These are phyloP conservation scores for Russula griseocarnosa DNA, from an alignment of 768 basidiomycete genomes.

Conservation along the genomic window DNA sequence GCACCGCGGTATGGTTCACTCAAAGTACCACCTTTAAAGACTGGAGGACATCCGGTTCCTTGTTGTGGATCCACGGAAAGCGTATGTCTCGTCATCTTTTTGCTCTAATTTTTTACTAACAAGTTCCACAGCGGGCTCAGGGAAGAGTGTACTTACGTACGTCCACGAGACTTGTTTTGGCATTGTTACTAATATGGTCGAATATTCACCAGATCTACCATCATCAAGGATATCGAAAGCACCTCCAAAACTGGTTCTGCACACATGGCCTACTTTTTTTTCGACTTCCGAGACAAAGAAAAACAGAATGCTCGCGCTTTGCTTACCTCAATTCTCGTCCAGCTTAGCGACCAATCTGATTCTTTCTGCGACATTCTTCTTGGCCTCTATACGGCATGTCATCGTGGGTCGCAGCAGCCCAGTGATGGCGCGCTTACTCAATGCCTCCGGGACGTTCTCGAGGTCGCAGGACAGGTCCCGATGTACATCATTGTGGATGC, in stretches of 20 bases:
- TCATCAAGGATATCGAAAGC: background rate
- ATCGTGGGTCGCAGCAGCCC: background rate
- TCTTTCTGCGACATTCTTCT: background rate
- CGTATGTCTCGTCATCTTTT: background rate
- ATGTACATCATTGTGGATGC: background rate
- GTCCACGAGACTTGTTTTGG: background rate
- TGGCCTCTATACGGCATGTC: background rate
- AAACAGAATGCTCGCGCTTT: conserved; percentile 30
- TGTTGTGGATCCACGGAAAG: conserved; percentile 3
- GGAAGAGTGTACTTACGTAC: conserved; percentile 1
- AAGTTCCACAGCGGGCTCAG: background rate
- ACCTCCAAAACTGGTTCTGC: background rate
- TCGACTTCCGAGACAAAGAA: conserved; percentile 1
- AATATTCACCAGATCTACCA: background rate
- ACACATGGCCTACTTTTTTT: conserved; percentile 5
- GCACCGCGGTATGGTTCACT: background rate
- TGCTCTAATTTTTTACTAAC: background rate
- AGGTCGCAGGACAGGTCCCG: background rate
- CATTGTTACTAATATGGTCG: background rate
- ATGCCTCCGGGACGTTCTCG: background rate
- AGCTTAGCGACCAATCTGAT: background rate
- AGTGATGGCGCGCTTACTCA: background rate
- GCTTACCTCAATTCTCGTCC: conserved; percentile 5
- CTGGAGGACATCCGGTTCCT: background rate
- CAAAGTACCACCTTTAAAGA: background rate